A percentile compares a stretch with the other conserved stretches of the same genome.
Evolutionary conservation across 2,329 filamentous ascomycete species (phyloP).

Genomic region (Trichoderma gracile): DNA sequence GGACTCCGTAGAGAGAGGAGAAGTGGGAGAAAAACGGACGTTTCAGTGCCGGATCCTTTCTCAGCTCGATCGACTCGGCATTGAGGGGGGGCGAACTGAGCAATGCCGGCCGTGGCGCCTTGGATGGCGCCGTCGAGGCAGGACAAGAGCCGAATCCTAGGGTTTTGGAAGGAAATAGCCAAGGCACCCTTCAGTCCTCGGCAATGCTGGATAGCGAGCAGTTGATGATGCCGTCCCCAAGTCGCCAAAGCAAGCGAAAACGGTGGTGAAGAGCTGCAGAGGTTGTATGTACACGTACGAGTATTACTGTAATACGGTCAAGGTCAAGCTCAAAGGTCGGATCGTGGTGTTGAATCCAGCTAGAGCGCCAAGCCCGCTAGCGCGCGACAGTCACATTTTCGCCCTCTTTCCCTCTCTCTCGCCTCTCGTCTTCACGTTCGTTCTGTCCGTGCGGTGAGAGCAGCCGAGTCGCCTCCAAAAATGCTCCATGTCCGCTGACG

Average conservation of each 20-base stretch:
- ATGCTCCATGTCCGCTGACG: not conserved
- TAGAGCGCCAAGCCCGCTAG: slow-evolving; percentile 20
- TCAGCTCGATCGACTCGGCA: slow-evolving; percentile 3
- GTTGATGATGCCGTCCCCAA: no score
- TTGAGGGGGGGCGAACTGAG: not conserved
- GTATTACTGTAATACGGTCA: no score
- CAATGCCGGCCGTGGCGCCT: not conserved
- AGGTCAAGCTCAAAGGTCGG: not conserved
- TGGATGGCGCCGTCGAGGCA: slow-evolving; percentile 4
- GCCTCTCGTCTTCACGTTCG: not conserved
- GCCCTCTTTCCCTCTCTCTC: not conserved
- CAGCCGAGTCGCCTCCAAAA: slow-evolving; percentile 4
- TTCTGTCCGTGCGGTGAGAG: slow-evolving; percentile 16
- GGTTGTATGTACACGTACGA: no score
- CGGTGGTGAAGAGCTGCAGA: not conserved
- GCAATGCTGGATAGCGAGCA: no score
- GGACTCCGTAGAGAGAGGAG: not conserved
- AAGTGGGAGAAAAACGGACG: slow-evolving; percentile 7
- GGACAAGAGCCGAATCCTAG: slow-evolving; percentile 2
- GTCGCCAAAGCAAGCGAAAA: not conserved
- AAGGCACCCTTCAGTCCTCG: no score
- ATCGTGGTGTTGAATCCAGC: slow-evolving; percentile 19
- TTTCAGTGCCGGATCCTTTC: slow-evolving; percentile 13
- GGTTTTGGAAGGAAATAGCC: not conserved
- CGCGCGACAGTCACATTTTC: slow-evolving; percentile 18